Percentiles rank a stretch among this genome's conserved stretches.
These are phyloP conservation scores for Syncephalastrum monosporum DNA, from an alignment of 371 early-diverging fungal species.

Conservation along the genomic window DNA sequence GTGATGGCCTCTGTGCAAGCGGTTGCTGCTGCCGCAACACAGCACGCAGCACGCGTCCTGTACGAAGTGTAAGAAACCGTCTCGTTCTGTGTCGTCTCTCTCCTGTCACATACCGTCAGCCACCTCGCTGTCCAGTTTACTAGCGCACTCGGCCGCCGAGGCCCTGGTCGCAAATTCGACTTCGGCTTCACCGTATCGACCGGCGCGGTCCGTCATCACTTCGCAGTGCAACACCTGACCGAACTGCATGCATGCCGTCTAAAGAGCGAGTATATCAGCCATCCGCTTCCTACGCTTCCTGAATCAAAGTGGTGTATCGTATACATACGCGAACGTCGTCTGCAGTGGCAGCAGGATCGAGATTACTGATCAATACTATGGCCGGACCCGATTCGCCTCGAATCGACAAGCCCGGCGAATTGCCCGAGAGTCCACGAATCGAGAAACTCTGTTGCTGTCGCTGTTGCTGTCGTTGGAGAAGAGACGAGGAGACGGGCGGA, in stretches of 20 bases:
- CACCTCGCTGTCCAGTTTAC: slow-evolving; percentile 38
- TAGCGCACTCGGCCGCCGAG: slow-evolving; percentile 41
- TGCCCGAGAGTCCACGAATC: too few species aligned
- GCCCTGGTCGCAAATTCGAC: slow-evolving; percentile 39
- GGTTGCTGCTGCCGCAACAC: slow-evolving; percentile 28
- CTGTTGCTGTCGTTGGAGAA: too few species aligned
- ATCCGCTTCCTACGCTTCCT: too few species aligned
- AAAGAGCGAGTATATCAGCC: neutral
- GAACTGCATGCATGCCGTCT: slow-evolving; percentile 38
- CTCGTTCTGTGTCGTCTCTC: neutral
- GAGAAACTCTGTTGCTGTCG: too few species aligned
- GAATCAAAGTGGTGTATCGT: too few species aligned
- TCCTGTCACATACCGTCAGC: slow-evolving; percentile 29
- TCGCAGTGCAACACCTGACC: slow-evolving; percentile 42
- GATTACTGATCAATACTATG: slow-evolving; percentile 52
- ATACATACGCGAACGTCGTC: slow-evolving; percentile 58
- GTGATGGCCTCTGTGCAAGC: neutral
- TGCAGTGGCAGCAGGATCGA: slow-evolving; percentile 54
- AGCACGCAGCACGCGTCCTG: slow-evolving; percentile 36
- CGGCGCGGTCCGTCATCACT: slow-evolving; percentile 35
- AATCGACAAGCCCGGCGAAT: slow-evolving; percentile 28
- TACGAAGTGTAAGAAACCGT: neutral
- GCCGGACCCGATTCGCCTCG: slow-evolving; percentile 55
- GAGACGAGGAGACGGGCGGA: too few species aligned
- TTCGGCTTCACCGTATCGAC: slow-evolving; percentile 49